These are phyloP conservation scores for Aphanocladium album DNA, from an alignment of 2,329 filamentous ascomycete genomes.

Conservation along the genomic window DNA sequence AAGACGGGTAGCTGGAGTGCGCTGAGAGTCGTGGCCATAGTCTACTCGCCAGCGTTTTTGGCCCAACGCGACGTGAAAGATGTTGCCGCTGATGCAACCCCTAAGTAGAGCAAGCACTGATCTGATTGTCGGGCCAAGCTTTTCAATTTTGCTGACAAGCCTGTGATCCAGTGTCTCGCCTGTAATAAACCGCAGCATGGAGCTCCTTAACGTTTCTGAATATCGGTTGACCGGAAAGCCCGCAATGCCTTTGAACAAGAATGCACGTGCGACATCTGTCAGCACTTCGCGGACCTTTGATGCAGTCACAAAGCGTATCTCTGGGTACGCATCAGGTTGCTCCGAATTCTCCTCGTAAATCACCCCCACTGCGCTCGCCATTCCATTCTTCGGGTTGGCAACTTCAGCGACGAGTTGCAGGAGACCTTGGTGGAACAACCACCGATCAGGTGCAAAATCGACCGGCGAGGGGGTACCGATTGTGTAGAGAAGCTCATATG, in stretches of 20 bases:
- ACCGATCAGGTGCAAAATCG: conserved; percentile 50
- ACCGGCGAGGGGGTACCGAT: conserved; percentile 48
- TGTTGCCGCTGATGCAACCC: conserved; percentile 50
- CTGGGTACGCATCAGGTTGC: background rate
- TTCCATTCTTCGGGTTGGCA: background rate
- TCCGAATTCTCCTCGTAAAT: background rate
- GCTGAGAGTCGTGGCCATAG: conserved; percentile 48
- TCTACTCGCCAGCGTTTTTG: conserved; percentile 62
- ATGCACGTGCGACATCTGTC: conserved; percentile 30
- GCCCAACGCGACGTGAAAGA: conserved; percentile 48
- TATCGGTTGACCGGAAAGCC: conserved; percentile 39
- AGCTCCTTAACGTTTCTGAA: conserved; percentile 7
- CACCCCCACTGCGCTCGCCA: background rate
- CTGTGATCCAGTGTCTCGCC: rapidly evolving
- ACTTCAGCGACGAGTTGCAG: background rate
- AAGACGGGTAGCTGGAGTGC: conserved; percentile 39
- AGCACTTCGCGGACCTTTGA: conserved; percentile 5
- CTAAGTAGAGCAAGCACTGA: conserved; percentile 33
- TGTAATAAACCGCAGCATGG: background rate
- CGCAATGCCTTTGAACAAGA: conserved; percentile 25
- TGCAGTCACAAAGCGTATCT: background rate
- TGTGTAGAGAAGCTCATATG: conserved; percentile 60
- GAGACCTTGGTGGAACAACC: conserved; percentile 45
- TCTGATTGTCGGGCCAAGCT: background rate
- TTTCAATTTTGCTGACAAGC: background rate